Evolutionary conservation across 305 asterid genomes (phyloP), one percentile per base, ranked within the genome.

Genomic region (Euphrasia arctica): DNA sequence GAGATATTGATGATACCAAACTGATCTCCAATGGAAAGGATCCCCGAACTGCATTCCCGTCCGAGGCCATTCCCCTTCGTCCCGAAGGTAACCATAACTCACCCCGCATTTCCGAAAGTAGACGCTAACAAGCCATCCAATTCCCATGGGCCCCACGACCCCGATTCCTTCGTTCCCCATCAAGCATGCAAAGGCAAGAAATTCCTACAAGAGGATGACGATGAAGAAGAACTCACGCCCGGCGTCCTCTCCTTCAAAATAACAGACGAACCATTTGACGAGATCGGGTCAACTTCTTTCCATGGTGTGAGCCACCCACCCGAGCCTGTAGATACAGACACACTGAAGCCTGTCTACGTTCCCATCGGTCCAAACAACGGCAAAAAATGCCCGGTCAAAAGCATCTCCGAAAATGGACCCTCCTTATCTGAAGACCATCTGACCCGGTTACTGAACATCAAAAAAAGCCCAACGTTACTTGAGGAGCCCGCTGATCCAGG

Each of bases 231-330:
- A 31, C 63, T 63, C 51, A 81, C 82, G 83, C 74, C 82, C 0
- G 94, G 78, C 62, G 82, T 79, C 57, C 79, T 82, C 70, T 80
- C 90, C 0, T 72, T 78, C n/a, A 82, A 74, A 73, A 32, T 81
- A 13, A 70, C 93, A 5, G 83, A 69, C 25, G 96, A 86, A 68
- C 78, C 92, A 0, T 76, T 77, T 13, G 99, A 93, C 64, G 96
- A 90, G 32, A 45, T 70, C 42, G 95, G 97, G 58, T 85, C 96
- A 22, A 83, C 88, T 49, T 93, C 99, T 4, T 93, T 93, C 74
- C 96, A 85, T 58, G 99, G 99, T 28, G 99, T 81, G 73, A 86
- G 91, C 66, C 99, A 93, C 63, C 99, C 99, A 11, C 89, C 91
- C 1, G 99, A 93, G 69, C 99, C 99, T 1, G 69, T 82, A 34